Evolutionary conservation across 2,329 filamentous ascomycete genomes (phyloP), one percentile per base, ranked within the genome.

Genomic region (Paracorniculantispora psalliotae): DNA sequence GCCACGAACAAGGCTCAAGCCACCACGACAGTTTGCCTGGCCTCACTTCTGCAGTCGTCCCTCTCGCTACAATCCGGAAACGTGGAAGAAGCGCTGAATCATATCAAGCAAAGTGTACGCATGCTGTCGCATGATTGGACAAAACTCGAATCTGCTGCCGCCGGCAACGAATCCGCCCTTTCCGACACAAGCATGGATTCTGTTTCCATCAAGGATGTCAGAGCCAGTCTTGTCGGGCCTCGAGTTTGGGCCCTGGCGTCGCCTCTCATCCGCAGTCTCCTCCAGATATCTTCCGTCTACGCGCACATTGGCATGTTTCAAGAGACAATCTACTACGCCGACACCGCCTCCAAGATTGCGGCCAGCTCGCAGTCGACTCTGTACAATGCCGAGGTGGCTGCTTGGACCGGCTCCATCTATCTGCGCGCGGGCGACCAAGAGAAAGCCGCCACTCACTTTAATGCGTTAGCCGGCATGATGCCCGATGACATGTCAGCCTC

Each of bases 251-350:
- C 82, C 6, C 78, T 96, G 21, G 86, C 94, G 8, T 83, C 85
- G 28, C 85, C 88, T 1, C 80, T 97, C 21, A 87, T 92, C 65
- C 81, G 84, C 30, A 85, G 86, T 59, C 77, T 96, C 15, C 74
- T 87, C 61, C 87, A 92, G 60, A 81, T 96, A 3, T 91, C 91
- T 0, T 81, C 82, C 4, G 78, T 96, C 1, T 96, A 92, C 65
- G 85, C 89, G 1, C 88, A 96, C 63, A 83, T 94, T 63, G 94
- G 94, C 28, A 83, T 96, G 73, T 91, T 92, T 63, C 87, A 91
- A 61, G 93, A 97, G 70, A 93, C 93, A 2, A 76, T 93, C 0
- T 94, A 92, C 69, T 96, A 96, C 65, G 87, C 89, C 1, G 89
- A 97, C 65, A 89, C 94, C 66, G 92, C 92, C 0, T 79, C 88